Evolutionary conservation across 768 basidiomycete species (phyloP).

Genomic region (Floccularia luteovirens): DNA sequence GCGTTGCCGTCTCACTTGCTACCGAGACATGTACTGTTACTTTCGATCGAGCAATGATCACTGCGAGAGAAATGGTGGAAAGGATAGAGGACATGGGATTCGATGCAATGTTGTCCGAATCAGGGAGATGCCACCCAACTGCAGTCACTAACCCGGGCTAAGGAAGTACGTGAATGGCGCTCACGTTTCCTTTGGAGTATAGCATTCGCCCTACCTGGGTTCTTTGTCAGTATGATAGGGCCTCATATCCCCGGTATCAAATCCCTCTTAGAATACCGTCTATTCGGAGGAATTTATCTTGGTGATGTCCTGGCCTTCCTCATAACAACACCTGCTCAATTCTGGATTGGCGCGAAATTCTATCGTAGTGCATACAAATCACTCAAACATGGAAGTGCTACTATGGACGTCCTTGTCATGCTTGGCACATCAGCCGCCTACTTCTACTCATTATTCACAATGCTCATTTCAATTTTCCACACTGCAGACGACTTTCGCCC

Average conservation of each 20-base stretch:
- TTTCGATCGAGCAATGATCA: conserved; percentile 68
- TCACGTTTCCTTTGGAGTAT: conserved; percentile 67
- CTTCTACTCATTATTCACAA: conserved; percentile 71
- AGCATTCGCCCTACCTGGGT: conserved; percentile 86
- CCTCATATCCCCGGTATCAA: conserved; percentile 58
- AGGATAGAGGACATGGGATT: conserved; percentile 85
- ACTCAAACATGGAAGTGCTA: conserved; percentile 80
- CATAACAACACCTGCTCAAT: conserved; percentile 88
- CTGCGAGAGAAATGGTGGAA: conserved; percentile 84
- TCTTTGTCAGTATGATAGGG: conserved; percentile 84
- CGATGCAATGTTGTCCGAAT: conserved; percentile 79
- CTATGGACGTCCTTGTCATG: conserved; percentile 98
- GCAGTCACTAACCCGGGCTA: conserved; percentile 77
- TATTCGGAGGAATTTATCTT: conserved; percentile 68
- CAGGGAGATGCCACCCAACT: conserved; percentile 79
- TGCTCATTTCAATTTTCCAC: conserved; percentile 62
- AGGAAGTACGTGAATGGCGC: conserved; percentile 90
- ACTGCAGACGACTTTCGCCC: conserved; percentile 66
- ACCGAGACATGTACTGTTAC: conserved; percentile 69
- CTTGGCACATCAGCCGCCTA: conserved; percentile 94
- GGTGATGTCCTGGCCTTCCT: conserved; percentile 71
- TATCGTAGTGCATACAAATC: conserved; percentile 89
- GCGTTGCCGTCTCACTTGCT: conserved; percentile 66
- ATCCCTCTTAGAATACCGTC: conserved; percentile 36
- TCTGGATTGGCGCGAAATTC: conserved; percentile 85